A percentile compares a stretch with the other conserved stretches of the same genome.
These are phyloP conservation scores for Penicillium sp. DNA, from an alignment of 2,329 filamentous ascomycete genomes.

Conservation along the genomic window DNA sequence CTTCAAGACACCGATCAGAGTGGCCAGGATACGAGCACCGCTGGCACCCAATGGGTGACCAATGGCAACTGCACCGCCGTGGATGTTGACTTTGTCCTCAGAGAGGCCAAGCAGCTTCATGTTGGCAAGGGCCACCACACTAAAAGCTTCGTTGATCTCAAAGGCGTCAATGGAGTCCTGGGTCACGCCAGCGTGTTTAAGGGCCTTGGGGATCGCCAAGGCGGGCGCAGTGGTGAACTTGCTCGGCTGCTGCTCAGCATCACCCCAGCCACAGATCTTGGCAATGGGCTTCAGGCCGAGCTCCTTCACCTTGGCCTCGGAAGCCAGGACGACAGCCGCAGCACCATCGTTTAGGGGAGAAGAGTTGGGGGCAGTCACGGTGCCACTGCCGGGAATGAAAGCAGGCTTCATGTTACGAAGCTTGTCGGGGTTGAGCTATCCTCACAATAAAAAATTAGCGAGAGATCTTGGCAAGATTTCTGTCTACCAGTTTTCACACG, in stretches of 20 bases:
- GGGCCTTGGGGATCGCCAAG: slow-evolving; percentile 92
- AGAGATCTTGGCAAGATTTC: not conserved
- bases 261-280: slow-evolving; percentile 96
- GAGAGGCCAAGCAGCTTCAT: slow-evolving; percentile 81
- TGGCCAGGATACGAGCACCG: slow-evolving; percentile 89
- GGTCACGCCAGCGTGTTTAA: slow-evolving; percentile 86
- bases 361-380: slow-evolving; percentile 93
- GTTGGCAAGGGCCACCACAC: slow-evolving; percentile 92
- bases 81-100: slow-evolving; percentile 89
- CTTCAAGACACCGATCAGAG: slow-evolving; percentile 81
- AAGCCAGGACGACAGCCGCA: slow-evolving; percentile 87
- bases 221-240: slow-evolving; percentile 95
- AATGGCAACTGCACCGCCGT: slow-evolving; percentile 91
- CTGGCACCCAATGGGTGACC: slow-evolving; percentile 93
- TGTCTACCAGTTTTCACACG: slow-evolving; percentile 23
- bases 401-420: slow-evolving; percentile 81
- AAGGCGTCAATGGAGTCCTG: slow-evolving; percentile 82
- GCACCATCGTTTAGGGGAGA: slow-evolving; percentile 95
- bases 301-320: slow-evolving; percentile 89
- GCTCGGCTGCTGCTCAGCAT: slow-evolving; percentile 85
- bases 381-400: slow-evolving; percentile 74
- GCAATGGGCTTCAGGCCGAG: slow-evolving; percentile 87
- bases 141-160: slow-evolving; percentile 99
- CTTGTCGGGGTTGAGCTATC: slow-evolving; percentile 71
- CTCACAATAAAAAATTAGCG: not conserved